Base-by-base conservation (phyloP, 805 yeast species). In the Pichia cabralensis region DNA sequence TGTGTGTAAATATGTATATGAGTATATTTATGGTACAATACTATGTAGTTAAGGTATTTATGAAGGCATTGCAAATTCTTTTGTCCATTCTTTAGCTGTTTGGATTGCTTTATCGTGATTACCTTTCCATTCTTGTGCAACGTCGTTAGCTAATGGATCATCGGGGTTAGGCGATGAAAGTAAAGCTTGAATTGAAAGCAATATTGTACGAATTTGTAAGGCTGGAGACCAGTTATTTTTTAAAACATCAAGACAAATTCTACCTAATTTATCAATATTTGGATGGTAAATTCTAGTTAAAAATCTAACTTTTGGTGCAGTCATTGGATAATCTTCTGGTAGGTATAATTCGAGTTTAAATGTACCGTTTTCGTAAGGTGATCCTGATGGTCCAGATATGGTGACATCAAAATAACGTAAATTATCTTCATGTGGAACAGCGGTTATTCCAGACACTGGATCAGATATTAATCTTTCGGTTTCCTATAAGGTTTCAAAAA, bases 171-270 rank as follows among this genome's bases (percentile, higher is more conserved):
- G 98, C 5, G 95, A 86, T 3, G 95, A 95, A 34, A 92, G 62
- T 37, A 92, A 64, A 0, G 97, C 96, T 60, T 92, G 98, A 39
- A 92, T 80, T 8, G 95, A 83, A 37, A 92, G 65, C 42, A 92
- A 63, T 17, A 92, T 80, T 8, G 97, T 92, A 58, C 97, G 71
- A 44, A 92, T 92, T 56, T 92, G 97, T 40, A 89, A 66, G 1
- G 98, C 98, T 4, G 98, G 97, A 8, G 95, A 82, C 98, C 98
- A 92, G 61, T 89, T 88, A 48, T 83, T 71, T 61, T 89, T 92
- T 54, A 92, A 67, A 27, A 92, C 96, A 55, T 92, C 97, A 33
- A 92, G 69, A 61, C 98, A 92, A 49, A 92, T 89, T 44, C 98
- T 70, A 8, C 98, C 98, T 44, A 92, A 66, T 55, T 92, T 74